These are phyloP conservation scores for Albatrellus ellisii DNA, from an alignment of 768 basidiomycete genomes.

Conservation along the genomic window DNA sequence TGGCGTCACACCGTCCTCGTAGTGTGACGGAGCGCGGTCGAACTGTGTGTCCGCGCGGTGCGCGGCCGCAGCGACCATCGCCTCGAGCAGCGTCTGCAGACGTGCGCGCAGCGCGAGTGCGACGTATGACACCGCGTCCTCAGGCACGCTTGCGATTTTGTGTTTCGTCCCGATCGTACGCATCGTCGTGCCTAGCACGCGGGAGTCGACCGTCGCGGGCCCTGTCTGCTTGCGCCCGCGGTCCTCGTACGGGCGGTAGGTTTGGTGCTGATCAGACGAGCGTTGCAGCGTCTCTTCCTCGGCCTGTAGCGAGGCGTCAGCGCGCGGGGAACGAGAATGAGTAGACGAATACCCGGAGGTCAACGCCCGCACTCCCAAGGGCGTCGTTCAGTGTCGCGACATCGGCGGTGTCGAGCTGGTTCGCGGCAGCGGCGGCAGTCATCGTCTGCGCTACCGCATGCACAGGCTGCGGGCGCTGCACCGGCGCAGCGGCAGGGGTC, in stretches of 20 bases:
- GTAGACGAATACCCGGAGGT: constrained; percentile 49
- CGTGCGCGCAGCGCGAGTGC: constrained; percentile 69
- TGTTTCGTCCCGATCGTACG: constrained; percentile 53
- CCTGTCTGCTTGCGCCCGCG: constrained; percentile 65
- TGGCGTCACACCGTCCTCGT: constrained; percentile 51
- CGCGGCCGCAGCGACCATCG: constrained; percentile 52
- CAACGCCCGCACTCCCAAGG: constrained; percentile 76
- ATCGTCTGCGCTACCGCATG: constrained; percentile 18
- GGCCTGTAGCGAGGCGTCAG: constrained; percentile 34
- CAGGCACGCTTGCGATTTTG: constrained; percentile 52
- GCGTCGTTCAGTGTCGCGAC: constrained; percentile 76
- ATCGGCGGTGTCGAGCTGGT: constrained; percentile 45
- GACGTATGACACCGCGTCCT: constrained; percentile 65
- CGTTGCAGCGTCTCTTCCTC: constrained; percentile 77
- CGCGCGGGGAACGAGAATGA: not conserved
- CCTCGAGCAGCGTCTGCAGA: constrained; percentile 51
- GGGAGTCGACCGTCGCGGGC: constrained; percentile 57
- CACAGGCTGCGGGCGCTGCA: constrained; percentile 11
- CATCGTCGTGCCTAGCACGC: constrained; percentile 53
- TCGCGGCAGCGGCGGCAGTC: constrained; percentile 5
- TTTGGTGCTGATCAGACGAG: constrained; percentile 43
- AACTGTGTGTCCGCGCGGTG: constrained; percentile 65
- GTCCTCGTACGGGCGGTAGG: constrained; percentile 62
- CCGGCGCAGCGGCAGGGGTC: constrained; percentile 6
- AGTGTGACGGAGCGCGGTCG: constrained; percentile 50